phyloP scores from a whole-genome alignment of 2,329 filamentous ascomycete genomes.

The Akanthomyces muscarius region DNA sequence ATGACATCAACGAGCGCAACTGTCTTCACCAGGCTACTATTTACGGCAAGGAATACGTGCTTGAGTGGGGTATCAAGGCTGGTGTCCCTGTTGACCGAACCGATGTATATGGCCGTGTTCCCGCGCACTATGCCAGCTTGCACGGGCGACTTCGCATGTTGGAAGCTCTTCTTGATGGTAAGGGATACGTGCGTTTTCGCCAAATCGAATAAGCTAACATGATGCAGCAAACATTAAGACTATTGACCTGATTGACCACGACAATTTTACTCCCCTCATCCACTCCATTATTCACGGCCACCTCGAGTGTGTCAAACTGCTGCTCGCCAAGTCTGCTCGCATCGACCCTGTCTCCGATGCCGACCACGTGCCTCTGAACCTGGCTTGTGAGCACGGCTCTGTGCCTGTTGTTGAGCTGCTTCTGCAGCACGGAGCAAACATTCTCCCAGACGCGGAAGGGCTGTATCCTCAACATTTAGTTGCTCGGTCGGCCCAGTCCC shows the following conservation, averaged over 20 bases:
- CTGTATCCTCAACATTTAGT: conserved; percentile 96
- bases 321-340: conserved; percentile 74
- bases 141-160: conserved; percentile 86
- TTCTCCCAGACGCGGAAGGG: conserved; percentile 93
- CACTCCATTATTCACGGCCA: conserved; percentile 91
- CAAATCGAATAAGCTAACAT: conserved; percentile 15
- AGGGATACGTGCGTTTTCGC: conserved; percentile 18
- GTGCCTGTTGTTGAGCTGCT: conserved; percentile 80
- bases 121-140: conserved; percentile 94
- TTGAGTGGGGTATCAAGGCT: conserved; percentile 69
- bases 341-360: conserved; percentile 81
- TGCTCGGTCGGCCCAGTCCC: conserved; percentile 78
- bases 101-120: conserved; percentile 91
- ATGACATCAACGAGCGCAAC: conserved; percentile 97
- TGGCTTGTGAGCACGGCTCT: conserved; percentile 92
- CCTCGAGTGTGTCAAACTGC: conserved; percentile 70
- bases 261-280: conserved; percentile 94
- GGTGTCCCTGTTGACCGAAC: conserved; percentile 74
- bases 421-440: conserved; percentile 71
- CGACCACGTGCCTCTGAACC: conserved; percentile 89
- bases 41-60: conserved; percentile 76
- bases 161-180: conserved; percentile 64
- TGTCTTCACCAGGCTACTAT: conserved; percentile 96
- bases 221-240: conserved; percentile 61
- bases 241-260: conserved; percentile 85